Base-by-base conservation (phyloP, 169 alveolate genomes). In the Plasmodium yoelii region DNA sequence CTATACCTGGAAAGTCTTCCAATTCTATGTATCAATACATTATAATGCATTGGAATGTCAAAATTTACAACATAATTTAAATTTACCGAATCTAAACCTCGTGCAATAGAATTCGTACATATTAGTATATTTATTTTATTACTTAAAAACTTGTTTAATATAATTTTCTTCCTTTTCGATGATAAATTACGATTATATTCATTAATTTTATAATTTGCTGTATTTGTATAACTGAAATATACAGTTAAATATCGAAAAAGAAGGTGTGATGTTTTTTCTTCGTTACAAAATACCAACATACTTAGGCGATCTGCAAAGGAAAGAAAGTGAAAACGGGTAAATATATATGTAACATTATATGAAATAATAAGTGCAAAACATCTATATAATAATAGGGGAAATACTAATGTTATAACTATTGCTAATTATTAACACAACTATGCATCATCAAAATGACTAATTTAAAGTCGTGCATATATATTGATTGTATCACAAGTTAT, bases 31-130 rank as follows among this genome's bases (percentile, higher is more conserved):
- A 84, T 82, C 24, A 82, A 82, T 12, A 67, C 63, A 64, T 82
- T 82, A 19, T 82, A 82, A 60, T 94, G 87, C 28, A 59, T 92
- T 5, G 98, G 98, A 94, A 97, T 93, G 69, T 97, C 99, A 75
- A 93, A 97, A 91, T 97, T 97, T 24, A 97, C 93, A 4, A 97
- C 98, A 82, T 73, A 94, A 59, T 89, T 93, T 53, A 97, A 94
- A 46, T 95, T 97, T 26, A 96, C 95, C 15, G 97, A 95, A 90
- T 97, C 98, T 56, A 97, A 80, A 28, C 99, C 98, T 92, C 99
- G 92, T 39, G 98, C 93, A 22, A 98, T 98, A 7, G 96, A 97
- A 86, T 97, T 98, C 1, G 98, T 97, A 39, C 98, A 98, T 42
- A 97, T 95, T 82, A 97, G 80, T 24, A 96, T 96, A 68, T 82